Evolutionary conservation across 371 early-diverging fungal genomes (phyloP), one percentile per base, ranked within the genome.

Genomic region (Mucor irregularis): DNA sequence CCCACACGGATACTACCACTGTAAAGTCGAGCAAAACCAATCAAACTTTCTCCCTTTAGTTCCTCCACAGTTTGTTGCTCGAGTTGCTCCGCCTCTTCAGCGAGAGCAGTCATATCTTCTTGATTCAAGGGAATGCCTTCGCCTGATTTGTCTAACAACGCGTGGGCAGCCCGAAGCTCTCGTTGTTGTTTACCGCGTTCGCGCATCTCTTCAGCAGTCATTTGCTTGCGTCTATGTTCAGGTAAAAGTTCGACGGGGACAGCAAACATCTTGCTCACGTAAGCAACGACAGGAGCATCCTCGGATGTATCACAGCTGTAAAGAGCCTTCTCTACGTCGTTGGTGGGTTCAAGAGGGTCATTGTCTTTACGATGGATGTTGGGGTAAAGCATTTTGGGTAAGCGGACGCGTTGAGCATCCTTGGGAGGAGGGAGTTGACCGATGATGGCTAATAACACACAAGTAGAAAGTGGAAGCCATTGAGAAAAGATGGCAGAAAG

Each of bases 1-100:
- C 98, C 98, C 0, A 90, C 86, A 4, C 83, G 79, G 24, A 99
- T 70, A 0, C 87, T 89, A 7, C 99, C 99, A 19, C 93, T 91
- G 63, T 93, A 98, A 22, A 98, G 77, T 35, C 98, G 83, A 9
- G 96, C 90, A 72, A 97, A 95, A 1, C 97, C 99, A 59, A 98
- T 81, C 34, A 98, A 64, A 0, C 74, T 68, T 53, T 87, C 85
- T 17, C 68, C 71, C 30, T 60, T 61, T 17, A 56, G 39, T 14
- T 52, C 63, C 35, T 66, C 69, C 10, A 52, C 49, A n/a, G 53
- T 53, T 62, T 76, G 57, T 13, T 80, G 67, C 47, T 78, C 57
- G 14, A 46, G 56, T 44, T 26, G 31, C 13, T 68, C 51, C 16
- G 64, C 44, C 30, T 74, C 58, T 16, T 62, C 69, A 22, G 67